phyloP scores from a whole-genome alignment of 129 eudicot species.

The Deinandra increscens region DNA sequence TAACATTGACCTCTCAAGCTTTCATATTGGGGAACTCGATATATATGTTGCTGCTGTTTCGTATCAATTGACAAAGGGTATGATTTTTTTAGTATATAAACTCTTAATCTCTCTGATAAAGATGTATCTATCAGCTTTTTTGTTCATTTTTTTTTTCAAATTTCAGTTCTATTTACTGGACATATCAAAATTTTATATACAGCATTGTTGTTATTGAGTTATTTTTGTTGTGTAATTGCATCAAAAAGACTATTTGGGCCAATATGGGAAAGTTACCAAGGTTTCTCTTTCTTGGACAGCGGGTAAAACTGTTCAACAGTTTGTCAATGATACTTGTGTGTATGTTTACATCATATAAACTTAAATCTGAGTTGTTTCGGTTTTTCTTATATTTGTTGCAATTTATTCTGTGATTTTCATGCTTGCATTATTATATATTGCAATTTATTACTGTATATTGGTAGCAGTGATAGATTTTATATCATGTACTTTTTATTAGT shows the following conservation, averaged over 20 bases:
- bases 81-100: too few species aligned
- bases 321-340: conserved; percentile 73
- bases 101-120: conserved; percentile 83
- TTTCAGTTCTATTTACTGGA: background rate
- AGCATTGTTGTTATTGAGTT: background rate
- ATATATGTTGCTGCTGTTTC: too few species aligned
- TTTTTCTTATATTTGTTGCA: background rate
- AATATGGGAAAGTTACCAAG: conserved; percentile 76
- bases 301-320: conserved; percentile 75
- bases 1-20: too few species aligned
- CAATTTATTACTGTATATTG: background rate
- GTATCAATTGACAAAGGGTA: too few species aligned
- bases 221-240: conserved; percentile 44
- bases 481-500: too few species aligned
- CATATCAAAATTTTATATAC: conserved; percentile 1
- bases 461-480: too few species aligned
- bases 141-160: background rate
- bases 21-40: too few species aligned
- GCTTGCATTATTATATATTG: too few species aligned
- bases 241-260: conserved; percentile 72
- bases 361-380: background rate
- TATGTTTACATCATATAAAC: conserved; percentile 33
- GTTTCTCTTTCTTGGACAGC: conserved; percentile 81
- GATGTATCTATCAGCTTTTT: conserved; percentile 41
- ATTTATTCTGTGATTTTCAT: background rate